A percentile compares a stretch with the other conserved stretches of the same genome.
These are phyloP conservation scores for Saccharomycopsis hybrid DNA, from an alignment of 1,139 yeast genomes.

Conservation along the genomic window DNA sequence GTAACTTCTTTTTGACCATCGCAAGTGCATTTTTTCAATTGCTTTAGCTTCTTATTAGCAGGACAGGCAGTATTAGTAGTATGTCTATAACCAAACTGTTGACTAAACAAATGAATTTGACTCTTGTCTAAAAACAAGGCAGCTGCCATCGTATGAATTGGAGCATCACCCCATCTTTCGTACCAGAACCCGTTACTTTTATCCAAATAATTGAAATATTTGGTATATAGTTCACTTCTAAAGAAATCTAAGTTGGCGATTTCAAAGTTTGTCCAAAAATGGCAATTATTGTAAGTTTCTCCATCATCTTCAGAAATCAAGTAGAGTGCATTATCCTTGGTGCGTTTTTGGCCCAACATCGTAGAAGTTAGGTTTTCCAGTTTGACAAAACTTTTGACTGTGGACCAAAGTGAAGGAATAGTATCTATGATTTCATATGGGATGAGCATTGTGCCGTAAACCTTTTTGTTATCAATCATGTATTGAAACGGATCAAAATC, in stretches of 20 bases:
- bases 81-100: slow-evolving; percentile 54
- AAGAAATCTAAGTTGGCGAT: slow-evolving; percentile 47
- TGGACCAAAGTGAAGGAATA: slow-evolving; percentile 42
- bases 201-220: slow-evolving; percentile 46
- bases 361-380: slow-evolving; percentile 50
- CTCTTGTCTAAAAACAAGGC: slow-evolving; percentile 40
- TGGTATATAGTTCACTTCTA: slow-evolving; percentile 41
- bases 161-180: slow-evolving; percentile 66
- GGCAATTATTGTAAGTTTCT: slow-evolving; percentile 46
- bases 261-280: slow-evolving; percentile 60
- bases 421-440: slow-evolving; percentile 45
- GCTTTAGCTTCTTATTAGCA: slow-evolving; percentile 37
- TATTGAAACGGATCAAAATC: slow-evolving; percentile 44
- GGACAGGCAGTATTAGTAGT: slow-evolving; percentile 60
- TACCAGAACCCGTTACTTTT: slow-evolving; percentile 52
- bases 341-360: slow-evolving; percentile 43
- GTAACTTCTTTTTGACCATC: slow-evolving; percentile 40
- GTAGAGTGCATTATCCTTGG: slow-evolving; percentile 36
- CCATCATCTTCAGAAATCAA: slow-evolving; percentile 47
- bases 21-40: slow-evolving; percentile 46
- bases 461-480: slow-evolving; percentile 40
- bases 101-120: slow-evolving; percentile 47
- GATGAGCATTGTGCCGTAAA: slow-evolving; percentile 49
- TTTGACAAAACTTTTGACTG: slow-evolving; percentile 36
- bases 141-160: slow-evolving; percentile 54